Evolutionary conservation across 164 flowering plant genomes (phyloP).

Genomic region (Nymphaea thermarum): DNA sequence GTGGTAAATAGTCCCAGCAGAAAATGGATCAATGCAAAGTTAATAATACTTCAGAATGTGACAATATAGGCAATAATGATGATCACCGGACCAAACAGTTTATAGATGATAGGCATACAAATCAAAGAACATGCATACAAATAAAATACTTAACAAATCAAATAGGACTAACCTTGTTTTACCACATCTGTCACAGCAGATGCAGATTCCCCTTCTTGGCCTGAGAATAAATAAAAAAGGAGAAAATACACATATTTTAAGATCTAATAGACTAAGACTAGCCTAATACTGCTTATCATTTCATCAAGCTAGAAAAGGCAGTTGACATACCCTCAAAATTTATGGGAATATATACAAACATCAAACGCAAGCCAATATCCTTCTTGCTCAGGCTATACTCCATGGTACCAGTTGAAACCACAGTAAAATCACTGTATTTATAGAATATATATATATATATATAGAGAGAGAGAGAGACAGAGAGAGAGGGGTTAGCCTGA

Average conservation of each 20-base stretch:
- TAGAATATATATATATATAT: neutral
- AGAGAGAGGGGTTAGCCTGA: too few relatives aligned
- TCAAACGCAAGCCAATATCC: constrained; percentile 65
- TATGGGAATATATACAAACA: constrained; percentile 69
- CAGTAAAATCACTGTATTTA: constrained; percentile 40
- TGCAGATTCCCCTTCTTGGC: constrained; percentile 78
- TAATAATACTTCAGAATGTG: too few relatives aligned
- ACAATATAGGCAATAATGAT: too few relatives aligned
- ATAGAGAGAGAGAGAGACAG: too few relatives aligned
- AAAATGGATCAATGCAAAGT: too few relatives aligned
- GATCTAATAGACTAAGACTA: neutral
- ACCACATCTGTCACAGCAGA: constrained; percentile 44
- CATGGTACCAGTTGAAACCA: constrained; percentile 55
- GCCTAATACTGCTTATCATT: neutral
- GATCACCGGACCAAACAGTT: too few relatives aligned
- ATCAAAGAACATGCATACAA: too few relatives aligned
- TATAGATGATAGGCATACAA: too few relatives aligned
- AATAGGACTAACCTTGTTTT: constrained; percentile 47
- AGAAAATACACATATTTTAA: neutral
- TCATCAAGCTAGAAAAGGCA: neutral
- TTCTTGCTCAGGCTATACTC: constrained; percentile 75
- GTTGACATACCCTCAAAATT: constrained; percentile 72
- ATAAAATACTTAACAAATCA: neutral
- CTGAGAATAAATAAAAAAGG: constrained; percentile 23
- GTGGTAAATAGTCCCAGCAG: too few relatives aligned